Evolutionary conservation across 2,329 filamentous ascomycete genomes (phyloP).

Genomic region (Cadophora luteo-olivacea): DNA sequence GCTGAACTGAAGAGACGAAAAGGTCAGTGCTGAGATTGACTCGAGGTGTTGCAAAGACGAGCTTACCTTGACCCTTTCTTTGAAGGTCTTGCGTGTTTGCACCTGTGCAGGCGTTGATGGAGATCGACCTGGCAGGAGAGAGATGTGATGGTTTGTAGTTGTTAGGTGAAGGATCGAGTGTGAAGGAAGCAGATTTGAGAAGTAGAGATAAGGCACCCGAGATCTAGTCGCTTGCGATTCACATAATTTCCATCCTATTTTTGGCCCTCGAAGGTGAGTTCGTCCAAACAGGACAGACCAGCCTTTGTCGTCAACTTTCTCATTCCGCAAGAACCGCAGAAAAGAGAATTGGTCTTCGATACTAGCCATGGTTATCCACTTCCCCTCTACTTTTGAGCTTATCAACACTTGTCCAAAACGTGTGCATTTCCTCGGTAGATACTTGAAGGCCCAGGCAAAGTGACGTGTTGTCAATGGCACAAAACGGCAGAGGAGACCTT

Average conservation of each 20-base stretch:
- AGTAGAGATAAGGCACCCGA: not conserved
- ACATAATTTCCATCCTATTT: not conserved
- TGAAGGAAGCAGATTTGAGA: not conserved
- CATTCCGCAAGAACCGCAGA: not conserved
- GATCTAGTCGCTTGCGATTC: not conserved
- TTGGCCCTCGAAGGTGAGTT: not conserved
- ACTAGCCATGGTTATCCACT: too few species aligned
- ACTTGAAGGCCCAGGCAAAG: too few species aligned
- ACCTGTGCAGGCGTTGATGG: not conserved
- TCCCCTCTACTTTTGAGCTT: too few species aligned
- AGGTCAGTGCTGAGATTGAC: not conserved
- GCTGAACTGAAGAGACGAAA: too few species aligned
- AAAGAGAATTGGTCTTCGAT: too few species aligned
- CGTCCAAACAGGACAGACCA: not conserved
- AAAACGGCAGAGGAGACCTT: too few species aligned
- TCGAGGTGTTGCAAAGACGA: not conserved
- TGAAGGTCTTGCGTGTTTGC: not conserved
- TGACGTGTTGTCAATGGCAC: too few species aligned
- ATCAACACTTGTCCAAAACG: too few species aligned
- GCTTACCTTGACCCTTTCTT: not conserved
- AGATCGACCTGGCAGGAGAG: not conserved
- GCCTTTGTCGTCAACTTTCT: not conserved
- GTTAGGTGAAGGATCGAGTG: not conserved
- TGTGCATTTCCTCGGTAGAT: too few species aligned
- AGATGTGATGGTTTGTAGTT: not conserved